These are phyloP conservation scores for Fusarium continuum DNA, from an alignment of 2,329 filamentous ascomycete species.

Conservation along the genomic window DNA sequence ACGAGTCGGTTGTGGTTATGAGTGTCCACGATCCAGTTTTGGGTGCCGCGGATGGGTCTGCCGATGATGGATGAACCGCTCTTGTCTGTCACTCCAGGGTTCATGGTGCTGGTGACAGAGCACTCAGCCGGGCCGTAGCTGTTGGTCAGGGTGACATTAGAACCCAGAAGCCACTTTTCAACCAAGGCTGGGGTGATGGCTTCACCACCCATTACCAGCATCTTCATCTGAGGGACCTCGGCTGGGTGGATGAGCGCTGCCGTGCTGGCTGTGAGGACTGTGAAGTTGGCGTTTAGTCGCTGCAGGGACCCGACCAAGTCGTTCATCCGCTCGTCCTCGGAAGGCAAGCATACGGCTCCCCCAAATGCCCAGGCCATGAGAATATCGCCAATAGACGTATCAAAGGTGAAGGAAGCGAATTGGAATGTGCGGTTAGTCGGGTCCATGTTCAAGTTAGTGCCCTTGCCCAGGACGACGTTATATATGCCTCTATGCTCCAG, in stretches of 20 bases:
- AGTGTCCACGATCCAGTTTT: neutral
- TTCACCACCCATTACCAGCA: neutral
- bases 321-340: neutral
- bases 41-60: neutral
- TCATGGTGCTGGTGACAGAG: neutral
- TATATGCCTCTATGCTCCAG: neutral
- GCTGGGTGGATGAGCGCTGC: neutral
- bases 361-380: neutral
- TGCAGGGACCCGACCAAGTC: neutral
- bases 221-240: neutral
- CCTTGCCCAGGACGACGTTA: neutral
- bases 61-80: neutral
- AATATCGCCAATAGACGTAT: neutral
- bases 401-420: neutral
- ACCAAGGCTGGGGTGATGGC: neutral
- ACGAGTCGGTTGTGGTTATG: neutral
- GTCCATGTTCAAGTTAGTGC: neutral
- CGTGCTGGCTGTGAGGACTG: neutral
- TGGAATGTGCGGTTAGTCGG: neutral
- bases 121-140: neutral
- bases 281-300: neutral
- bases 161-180: neutral
- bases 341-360: neutral
- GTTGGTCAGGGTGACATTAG: neutral
- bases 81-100: neutral